These are phyloP conservation scores for Trichoderma aggressivum DNA, from an alignment of 2,329 filamentous ascomycete species.

Conservation along the genomic window DNA sequence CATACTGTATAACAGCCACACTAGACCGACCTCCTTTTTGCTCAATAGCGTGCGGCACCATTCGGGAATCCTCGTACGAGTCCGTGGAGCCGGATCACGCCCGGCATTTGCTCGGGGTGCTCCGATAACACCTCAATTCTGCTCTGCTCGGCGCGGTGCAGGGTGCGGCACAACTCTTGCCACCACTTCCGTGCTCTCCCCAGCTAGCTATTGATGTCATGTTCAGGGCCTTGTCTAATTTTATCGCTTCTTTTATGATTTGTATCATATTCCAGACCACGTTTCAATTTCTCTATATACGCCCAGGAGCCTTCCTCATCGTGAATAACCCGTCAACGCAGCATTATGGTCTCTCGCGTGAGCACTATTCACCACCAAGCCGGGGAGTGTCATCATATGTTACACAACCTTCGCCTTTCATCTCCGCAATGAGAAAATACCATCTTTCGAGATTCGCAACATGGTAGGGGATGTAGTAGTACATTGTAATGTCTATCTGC, in stretches of 20 bases:
- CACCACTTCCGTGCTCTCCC: background rate
- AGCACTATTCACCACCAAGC: background rate
- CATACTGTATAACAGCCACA: background rate
- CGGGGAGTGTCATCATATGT: background rate
- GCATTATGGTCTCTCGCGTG: background rate
- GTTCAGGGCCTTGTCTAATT: background rate
- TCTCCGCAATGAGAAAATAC: background rate
- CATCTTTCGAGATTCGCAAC: background rate
- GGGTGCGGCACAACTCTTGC: background rate
- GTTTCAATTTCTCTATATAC: background rate
- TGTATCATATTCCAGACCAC: background rate
- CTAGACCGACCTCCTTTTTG: background rate
- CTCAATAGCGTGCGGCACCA: background rate
- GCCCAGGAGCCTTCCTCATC: background rate
- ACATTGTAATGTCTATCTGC: constrained; percentile 17
- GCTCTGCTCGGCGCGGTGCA: background rate
- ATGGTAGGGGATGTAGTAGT: constrained; percentile 7
- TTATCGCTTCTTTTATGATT: background rate
- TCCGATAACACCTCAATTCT: background rate
- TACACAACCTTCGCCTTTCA: background rate
- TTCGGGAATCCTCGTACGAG: background rate
- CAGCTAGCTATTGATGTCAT: background rate
- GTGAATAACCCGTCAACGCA: background rate
- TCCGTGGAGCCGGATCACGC: background rate
- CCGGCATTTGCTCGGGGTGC: constrained; percentile 2